Evolutionary conservation across 1,284 basidiomycete genomes (phyloP), one percentile per base, ranked within the genome.

Genomic region (Tilletiaria anomala): DNA sequence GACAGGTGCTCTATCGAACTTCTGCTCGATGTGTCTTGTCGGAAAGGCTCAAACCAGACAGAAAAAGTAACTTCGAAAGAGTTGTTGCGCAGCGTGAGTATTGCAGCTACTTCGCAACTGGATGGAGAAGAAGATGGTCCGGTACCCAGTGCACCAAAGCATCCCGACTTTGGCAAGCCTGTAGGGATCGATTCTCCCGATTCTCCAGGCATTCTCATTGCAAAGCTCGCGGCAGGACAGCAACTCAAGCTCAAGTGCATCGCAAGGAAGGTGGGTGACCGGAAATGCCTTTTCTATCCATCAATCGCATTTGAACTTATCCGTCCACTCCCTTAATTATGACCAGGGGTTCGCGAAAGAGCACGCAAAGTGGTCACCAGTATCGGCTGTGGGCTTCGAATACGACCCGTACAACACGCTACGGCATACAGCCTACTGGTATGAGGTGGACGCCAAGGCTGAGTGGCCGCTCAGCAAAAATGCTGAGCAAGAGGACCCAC

Each of bases 361-460:
- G 65, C 93, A 99, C 65, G 88, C 93, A 5, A 99, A 99, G 71
- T 97, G 91, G 88, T 93, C 87, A 0, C 91, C 93, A 11, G 83
- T 88, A 44, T 83, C 87, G 1, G 88, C 93, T 2, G 80, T 97
- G 16, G 79, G 82, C 2, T 97, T 93, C 58, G 93, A 99, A 70
- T 99, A 99, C 61, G 93, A 99, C 69, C 93, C 93, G 11, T 77
- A 96, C 72, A 99, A 99, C 73, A 85, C 86, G 66, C 73, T 99
- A 22, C 78, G 87, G 44, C 93, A 99, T 69, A 97, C 93, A 2
- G 79, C 83, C 3, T 80, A 93, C 68, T 97, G 93, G 93, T 88
- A 76, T 66, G 93, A 99, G 71, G 29, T 51, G 19, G 8, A 8
- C 10, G 26, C 26, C 26, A n/a, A 29, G 26, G 26, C 8, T 8